Base-by-base conservation (phyloP, 2,329 filamentous ascomycete genomes). In the Ophiostoma angusticollis region DNA sequence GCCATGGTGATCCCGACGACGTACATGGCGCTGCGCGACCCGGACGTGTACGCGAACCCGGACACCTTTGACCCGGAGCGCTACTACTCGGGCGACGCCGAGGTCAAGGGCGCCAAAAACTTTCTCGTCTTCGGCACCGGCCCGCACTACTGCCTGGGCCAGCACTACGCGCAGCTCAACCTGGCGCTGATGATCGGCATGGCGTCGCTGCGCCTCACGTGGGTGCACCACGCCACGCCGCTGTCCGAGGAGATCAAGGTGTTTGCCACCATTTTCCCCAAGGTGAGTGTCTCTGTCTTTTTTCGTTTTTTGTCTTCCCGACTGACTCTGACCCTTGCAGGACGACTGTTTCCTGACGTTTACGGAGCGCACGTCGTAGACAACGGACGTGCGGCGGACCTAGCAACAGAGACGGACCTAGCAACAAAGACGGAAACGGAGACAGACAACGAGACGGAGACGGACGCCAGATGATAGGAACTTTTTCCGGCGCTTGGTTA, bases 221-320 rank as follows among this genome's bases (percentile, higher is more conserved):
- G 89, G 89, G 73, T 78, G 58, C 91, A 98, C 60, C 77, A 85
- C 57, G 63, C 85, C 14, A 96, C 91, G 9, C 76, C 82, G 0
- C 55, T 68, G 43, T 93, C 84, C 0, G 91, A 98, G 64, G 80
- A 93, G 61, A 96, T 98, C 62, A 89, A 93, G 67, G 89, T 96
- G 49, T 98, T 96, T 64, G 91, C 91, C 29, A 95, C 86, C 21
- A 93, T 98, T 51, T 98, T 98, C 72, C 91, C 91, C 41, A 81
- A 82, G 81, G 87, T 93, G 64, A 60, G 78, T 64, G n/a, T 35
- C 14, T 7, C 22, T 21, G 21, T 28, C 19, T 12, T n/a, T 14
- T 35, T 21, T 9, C n/a, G 3, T 31, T 9, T 30, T 2, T 17
- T 19, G 13, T n/a, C 18, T 28, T n/a, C 11, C 7, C 11, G 39